Evolutionary conservation across 1,284 basidiomycete species (phyloP).

Genomic region (Mycosarcoma mackinlayi): DNA sequence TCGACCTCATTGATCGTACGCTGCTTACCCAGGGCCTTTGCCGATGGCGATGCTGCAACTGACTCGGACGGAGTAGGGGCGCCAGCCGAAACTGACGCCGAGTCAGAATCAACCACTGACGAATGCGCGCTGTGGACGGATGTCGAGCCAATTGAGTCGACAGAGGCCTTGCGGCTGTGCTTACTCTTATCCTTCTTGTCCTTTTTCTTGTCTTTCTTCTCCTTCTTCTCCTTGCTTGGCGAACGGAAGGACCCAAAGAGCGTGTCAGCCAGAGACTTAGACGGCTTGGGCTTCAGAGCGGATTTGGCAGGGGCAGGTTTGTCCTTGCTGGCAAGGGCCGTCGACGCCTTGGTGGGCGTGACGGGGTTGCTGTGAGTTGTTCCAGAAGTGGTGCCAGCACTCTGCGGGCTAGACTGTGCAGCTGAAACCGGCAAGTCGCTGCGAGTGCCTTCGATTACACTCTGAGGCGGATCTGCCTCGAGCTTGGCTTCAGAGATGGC

Average conservation of each 20-base stretch:
- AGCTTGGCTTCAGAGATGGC: conserved; percentile 49
- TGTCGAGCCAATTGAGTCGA: conserved; percentile 30
- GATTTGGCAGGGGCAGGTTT: conserved; percentile 56
- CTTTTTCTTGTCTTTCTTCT: conserved; percentile 41
- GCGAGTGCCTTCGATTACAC: conserved; percentile 38
- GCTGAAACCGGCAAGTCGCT: conserved; percentile 41
- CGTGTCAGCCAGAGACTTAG: conserved; percentile 59
- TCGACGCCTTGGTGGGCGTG: conserved; percentile 6
- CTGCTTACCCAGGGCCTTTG: conserved; percentile 37
- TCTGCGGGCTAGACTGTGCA: conserved; percentile 23
- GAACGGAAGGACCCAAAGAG: conserved; percentile 52
- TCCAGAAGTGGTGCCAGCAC: not conserved
- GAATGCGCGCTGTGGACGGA: conserved; percentile 35
- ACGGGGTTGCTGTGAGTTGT: not conserved
- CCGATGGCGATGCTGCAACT: conserved; percentile 19
- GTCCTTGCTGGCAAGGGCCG: conserved; percentile 39
- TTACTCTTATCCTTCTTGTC: conserved; percentile 45
- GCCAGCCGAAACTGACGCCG: conserved; percentile 12
- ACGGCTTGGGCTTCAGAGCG: conserved; percentile 49
- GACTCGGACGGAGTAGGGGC: conserved; percentile 4
- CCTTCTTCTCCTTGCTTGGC: conserved; percentile 43
- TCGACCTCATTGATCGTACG: conserved; percentile 3
- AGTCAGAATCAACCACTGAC: conserved; percentile 9
- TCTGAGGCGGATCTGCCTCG: conserved; percentile 18
- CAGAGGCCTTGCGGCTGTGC: conserved; percentile 31